Evolutionary conservation across 495 filamentous ascomycete species (phyloP).

Genomic region (Cudoniella acicularis): DNA sequence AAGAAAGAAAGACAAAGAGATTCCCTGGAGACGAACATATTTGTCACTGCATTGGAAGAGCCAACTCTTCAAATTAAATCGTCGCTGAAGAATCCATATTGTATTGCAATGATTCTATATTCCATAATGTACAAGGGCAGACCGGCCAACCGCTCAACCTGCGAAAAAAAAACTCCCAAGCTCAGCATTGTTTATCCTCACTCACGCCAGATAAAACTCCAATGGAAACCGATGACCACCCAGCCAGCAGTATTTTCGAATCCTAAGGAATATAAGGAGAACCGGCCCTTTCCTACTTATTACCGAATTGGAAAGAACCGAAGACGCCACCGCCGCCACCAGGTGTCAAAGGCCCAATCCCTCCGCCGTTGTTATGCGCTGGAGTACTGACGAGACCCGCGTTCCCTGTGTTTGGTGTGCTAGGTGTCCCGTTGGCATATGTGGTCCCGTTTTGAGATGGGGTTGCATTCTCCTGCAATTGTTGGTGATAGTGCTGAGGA

Average conservation of each 20-base stretch:
- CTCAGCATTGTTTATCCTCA: not conserved
- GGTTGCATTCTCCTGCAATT: constrained; percentile 36
- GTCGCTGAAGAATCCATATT: not conserved
- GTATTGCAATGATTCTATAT: constrained; percentile 8
- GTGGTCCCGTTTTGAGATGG: constrained; percentile 49
- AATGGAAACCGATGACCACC: not conserved
- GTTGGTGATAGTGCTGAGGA: constrained; percentile 28
- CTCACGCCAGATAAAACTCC: constrained; percentile 15
- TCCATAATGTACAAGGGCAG: constrained; percentile 18
- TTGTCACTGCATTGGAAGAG: no score
- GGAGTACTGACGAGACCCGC: constrained; percentile 55
- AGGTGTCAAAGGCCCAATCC: constrained; percentile 63
- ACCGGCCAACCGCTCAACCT: constrained; percentile 3
- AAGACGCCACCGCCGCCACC: constrained; percentile 64
- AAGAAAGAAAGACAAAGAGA: no score
- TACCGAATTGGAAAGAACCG: constrained; percentile 43
- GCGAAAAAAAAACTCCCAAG: not conserved
- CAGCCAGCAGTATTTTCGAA: constrained; percentile 3
- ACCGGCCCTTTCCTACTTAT: constrained; percentile 21
- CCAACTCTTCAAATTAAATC: no score
- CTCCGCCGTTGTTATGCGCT: constrained; percentile 47
- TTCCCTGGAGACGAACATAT: no score
- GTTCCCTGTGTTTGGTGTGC: constrained; percentile 62
- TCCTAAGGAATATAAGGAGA: constrained; percentile 6
- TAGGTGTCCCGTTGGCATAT: constrained; percentile 56